Conservation (phyloP, 2,329 filamentous ascomycete species). For the Fusarium praegraminearum region DNA sequence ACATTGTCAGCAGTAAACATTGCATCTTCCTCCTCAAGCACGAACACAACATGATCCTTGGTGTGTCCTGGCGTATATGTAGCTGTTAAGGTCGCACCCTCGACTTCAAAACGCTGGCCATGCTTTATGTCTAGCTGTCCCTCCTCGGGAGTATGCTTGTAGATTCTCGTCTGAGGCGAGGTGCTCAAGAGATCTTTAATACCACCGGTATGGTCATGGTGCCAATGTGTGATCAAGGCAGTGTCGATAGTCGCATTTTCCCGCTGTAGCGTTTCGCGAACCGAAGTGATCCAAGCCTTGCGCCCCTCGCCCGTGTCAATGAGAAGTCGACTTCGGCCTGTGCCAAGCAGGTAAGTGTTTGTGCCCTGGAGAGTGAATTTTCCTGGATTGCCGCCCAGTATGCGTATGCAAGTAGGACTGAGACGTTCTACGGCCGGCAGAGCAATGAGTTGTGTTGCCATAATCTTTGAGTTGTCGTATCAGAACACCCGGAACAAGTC, state of each 20-base stretch:
- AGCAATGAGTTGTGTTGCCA: slow-evolving; percentile 71
- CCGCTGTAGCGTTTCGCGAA: slow-evolving; percentile 72
- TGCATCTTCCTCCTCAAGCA: slow-evolving; percentile 81
- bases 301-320: slow-evolving; percentile 91
- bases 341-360: slow-evolving; percentile 94
- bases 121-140: slow-evolving; percentile 61
- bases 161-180: slow-evolving; percentile 72
- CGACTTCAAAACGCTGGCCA: slow-evolving; percentile 65
- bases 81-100: slow-evolving; percentile 75
- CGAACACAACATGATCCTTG: slow-evolving; percentile 82
- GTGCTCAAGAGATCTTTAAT: slow-evolving; percentile 74
- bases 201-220: slow-evolving; percentile 85
- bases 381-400: slow-evolving; percentile 90
- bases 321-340: slow-evolving; percentile 77
- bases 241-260: slow-evolving; percentile 77
- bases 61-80: slow-evolving; percentile 77
- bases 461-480: slow-evolving; percentile 49
- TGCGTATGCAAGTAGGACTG: slow-evolving; percentile 81
- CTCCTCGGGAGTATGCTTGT: slow-evolving; percentile 72
- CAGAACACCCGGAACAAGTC: not conserved
- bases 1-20: slow-evolving; percentile 94
- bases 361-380: slow-evolving; percentile 84
- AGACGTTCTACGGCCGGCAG: slow-evolving; percentile 82
- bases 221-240: slow-evolving; percentile 91
- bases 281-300: slow-evolving; percentile 75